phyloP scores from a whole-genome alignment of 805 yeast species.

The Candida verbasci region DNA sequence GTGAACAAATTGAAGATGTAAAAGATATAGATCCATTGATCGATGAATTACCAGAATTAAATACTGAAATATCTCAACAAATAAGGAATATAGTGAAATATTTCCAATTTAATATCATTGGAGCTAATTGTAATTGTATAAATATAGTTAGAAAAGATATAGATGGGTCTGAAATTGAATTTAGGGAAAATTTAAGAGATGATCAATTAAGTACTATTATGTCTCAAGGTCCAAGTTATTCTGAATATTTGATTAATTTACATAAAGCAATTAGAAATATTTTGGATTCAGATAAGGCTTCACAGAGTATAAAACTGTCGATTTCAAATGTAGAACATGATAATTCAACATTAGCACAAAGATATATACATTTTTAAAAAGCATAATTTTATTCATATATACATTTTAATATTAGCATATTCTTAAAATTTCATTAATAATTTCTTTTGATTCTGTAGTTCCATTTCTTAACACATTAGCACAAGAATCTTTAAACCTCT shows the following conservation, averaged over 20 bases:
- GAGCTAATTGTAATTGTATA: slow-evolving; percentile 39
- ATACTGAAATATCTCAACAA: slow-evolving; percentile 64
- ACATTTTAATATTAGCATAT: slow-evolving; percentile 2
- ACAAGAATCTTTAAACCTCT: slow-evolving; percentile 4
- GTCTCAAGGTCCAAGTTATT: slow-evolving; percentile 48
- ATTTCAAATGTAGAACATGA: slow-evolving; percentile 21
- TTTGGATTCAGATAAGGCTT: slow-evolving; percentile 42
- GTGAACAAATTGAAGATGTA: slow-evolving; percentile 42
- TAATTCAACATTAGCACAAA: slow-evolving; percentile 35
- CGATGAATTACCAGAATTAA: slow-evolving; percentile 64
- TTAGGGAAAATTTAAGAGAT: slow-evolving; percentile 65
- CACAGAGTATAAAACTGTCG: slow-evolving; percentile 23
- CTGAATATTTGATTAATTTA: slow-evolving; percentile 62
- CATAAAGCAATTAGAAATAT: slow-evolving; percentile 61
- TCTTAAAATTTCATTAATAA: slow-evolving; percentile 11
- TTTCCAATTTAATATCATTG: slow-evolving; percentile 37
- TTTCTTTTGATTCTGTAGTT: slow-evolving; percentile 9
- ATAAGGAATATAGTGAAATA: slow-evolving; percentile 59
- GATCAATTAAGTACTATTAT: slow-evolving; percentile 49
- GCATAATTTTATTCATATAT: no score
- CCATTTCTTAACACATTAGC: slow-evolving; percentile 3
- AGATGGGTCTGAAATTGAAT: slow-evolving; percentile 52
- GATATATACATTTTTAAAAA: slow-evolving; percentile 36
- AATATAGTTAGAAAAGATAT: slow-evolving; percentile 61
- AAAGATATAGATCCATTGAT: slow-evolving; percentile 44